Base-by-base conservation (phyloP, 2,329 filamentous ascomycete genomes). In the Fusarium ramigenum region DNA sequence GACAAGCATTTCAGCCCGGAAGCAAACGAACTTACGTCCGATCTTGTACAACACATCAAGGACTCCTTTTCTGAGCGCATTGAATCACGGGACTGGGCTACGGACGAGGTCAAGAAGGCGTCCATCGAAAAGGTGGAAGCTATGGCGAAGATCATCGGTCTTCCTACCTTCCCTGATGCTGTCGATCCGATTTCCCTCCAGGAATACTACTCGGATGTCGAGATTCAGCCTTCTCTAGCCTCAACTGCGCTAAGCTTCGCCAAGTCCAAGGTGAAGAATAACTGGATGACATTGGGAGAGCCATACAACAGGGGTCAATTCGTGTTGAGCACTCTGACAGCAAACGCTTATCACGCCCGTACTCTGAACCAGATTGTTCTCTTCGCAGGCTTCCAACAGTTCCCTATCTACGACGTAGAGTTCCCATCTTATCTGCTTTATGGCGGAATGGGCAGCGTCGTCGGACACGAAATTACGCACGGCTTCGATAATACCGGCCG, bases 41-140 rank as follows among this genome's bases (percentile, higher is more conserved):
- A 90, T 60, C 90, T 95, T 73, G 88, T 93, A n/a, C 87, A 87
- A 15, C 90, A 93, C 72, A 91, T 94, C 78, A 93, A 92, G 79
- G 84, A 87, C 21, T 86, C 89, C 25, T 94, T 93, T 75, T 86
- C 88, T 7, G 78, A 88, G 63, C 91, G 88, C 66, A 82, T 93
- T 50, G 84, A 87, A 40, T 80, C 83, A 6, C 88, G 89, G 2
- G 82, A 85, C 21, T 93, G 92, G 92, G 92, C 93, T 87, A 89
- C 90, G 47, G 82, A 88, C 5, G 84, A 88, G 49, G 89, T 91
- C 25, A 87, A 87, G 49, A 83, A 87, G 60, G 83, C 89, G 11
- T 90, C 90, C 5, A 88, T 90, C 47, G 83, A 90, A 60, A 93
- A 93, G 78, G 87, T 93, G 5, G 84, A 89, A 70, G 90, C 91